Percentiles rank a stretch among this genome's conserved stretches.
Evolutionary conservation across 1,284 basidiomycete species (phyloP).

Genomic region (Laetiporus sulphureus): DNA sequence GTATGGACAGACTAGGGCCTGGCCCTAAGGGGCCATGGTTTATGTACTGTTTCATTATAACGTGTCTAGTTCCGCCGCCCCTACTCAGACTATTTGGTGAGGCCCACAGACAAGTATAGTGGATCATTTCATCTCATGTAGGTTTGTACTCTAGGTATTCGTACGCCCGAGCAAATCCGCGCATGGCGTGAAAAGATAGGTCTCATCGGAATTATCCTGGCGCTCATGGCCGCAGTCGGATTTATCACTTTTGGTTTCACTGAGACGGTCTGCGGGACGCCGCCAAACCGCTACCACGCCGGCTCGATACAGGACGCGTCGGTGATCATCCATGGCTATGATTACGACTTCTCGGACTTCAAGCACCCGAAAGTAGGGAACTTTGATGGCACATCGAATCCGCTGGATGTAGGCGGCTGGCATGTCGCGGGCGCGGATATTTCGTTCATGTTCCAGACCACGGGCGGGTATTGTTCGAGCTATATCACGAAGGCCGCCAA

Average conservation of each 20-base stretch:
- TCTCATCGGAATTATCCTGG: slow-evolving; percentile 73
- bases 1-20: slow-evolving; percentile 66
- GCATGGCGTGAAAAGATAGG: slow-evolving; percentile 99
- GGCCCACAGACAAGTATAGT: too few species aligned
- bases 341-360: slow-evolving; percentile 88
- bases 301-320: slow-evolving; percentile 76
- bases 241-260: slow-evolving; percentile 99
- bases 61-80: slow-evolving; percentile 76
- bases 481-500: slow-evolving; percentile 69
- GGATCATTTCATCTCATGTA: too few species aligned
- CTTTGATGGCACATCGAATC: slow-evolving; percentile 80
- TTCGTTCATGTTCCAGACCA: slow-evolving; percentile 92
- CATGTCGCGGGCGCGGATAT: slow-evolving; percentile 81
- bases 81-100: slow-evolving; percentile 61
- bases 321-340: slow-evolving; percentile 89
- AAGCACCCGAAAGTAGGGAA: slow-evolving; percentile 66
- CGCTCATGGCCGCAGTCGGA: slow-evolving; percentile 89
- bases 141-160: slow-evolving; percentile 79
- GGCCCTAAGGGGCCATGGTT: slow-evolving; percentile 95
- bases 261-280: slow-evolving; percentile 84
- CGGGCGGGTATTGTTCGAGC: slow-evolving; percentile 76
- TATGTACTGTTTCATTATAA: slow-evolving; percentile 89
- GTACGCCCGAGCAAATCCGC: slow-evolving; percentile 88
- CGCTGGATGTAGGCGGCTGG: slow-evolving; percentile 75
- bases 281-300: slow-evolving; percentile 74